Evolutionary conservation across 2,329 filamentous ascomycete species (phyloP).

Genomic region (Fusarium sp.): DNA sequence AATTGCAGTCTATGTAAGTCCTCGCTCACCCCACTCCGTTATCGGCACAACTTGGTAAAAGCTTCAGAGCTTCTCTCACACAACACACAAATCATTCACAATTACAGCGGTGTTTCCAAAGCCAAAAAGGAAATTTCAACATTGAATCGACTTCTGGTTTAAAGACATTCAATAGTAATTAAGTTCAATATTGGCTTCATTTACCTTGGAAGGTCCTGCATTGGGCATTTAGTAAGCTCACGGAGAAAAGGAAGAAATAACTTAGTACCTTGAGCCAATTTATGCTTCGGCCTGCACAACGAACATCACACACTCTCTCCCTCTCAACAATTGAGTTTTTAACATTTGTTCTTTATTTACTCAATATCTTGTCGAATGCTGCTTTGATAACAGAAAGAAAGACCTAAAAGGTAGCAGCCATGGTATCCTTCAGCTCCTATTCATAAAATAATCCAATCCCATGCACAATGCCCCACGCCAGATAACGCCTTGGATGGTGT

Average conservation of each 20-base stretch:
- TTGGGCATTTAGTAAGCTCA: conserved; percentile 24
- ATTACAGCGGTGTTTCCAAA: not conserved
- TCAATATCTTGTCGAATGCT: conserved; percentile 1
- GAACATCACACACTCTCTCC: not conserved
- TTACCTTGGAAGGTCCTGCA: not conserved
- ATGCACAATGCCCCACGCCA: conserved; percentile 29
- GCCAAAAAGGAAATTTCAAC: too few relatives aligned
- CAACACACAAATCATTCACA: not conserved
- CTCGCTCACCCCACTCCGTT: not conserved
- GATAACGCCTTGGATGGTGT: conserved; percentile 36
- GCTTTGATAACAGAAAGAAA: conserved; percentile 24
- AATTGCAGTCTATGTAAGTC: not conserved
- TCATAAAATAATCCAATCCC: conserved; percentile 24
- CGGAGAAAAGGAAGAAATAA: conserved; percentile 28
- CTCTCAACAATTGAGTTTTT: not conserved
- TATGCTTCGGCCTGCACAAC: conserved; percentile 11
- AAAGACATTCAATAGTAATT: fast-evolving
- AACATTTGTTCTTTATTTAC: conserved; percentile 15
- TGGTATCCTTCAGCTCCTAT: conserved; percentile 37
- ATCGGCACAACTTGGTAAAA: not conserved
- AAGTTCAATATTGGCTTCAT: not conserved
- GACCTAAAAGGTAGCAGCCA: conserved; percentile 27
- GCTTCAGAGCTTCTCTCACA: not conserved
- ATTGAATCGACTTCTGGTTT: fast-evolving
- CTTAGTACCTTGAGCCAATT: conserved; percentile 10